A percentile compares a stretch with the other conserved stretches of the same genome.
These are phyloP conservation scores for Russula sp. DNA, from an alignment of 768 basidiomycete genomes.

Conservation along the genomic window DNA sequence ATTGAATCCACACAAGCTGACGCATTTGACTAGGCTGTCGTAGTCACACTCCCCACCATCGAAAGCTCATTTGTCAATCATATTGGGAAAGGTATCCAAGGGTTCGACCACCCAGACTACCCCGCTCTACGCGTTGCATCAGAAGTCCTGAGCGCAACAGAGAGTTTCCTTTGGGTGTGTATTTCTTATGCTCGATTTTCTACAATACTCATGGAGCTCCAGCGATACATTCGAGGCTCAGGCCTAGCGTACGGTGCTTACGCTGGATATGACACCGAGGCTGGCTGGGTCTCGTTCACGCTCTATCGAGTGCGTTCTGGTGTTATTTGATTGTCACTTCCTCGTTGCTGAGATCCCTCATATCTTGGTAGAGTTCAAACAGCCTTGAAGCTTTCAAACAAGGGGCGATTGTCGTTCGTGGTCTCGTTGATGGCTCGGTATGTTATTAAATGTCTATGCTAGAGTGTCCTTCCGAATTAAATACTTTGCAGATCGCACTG, in stretches of 20 bases:
- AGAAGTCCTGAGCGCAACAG: constrained; percentile 87
- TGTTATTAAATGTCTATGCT: constrained; percentile 31
- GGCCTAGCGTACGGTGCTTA: constrained; percentile 94
- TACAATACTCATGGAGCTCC: constrained; percentile 7
- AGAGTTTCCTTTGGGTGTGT: constrained; percentile 89
- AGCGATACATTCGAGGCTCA: constrained; percentile 89
- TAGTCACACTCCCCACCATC: constrained; percentile 89
- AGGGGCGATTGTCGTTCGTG: constrained; percentile 71
- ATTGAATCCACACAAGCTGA: constrained; percentile 6
- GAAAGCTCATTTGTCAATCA: constrained; percentile 88
- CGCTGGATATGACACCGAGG: constrained; percentile 69
- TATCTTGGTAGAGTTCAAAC: constrained; percentile 63
- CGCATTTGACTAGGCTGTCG: constrained; percentile 55
- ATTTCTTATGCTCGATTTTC: too few species aligned
- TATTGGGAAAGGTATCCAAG: constrained; percentile 72
- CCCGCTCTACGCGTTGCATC: constrained; percentile 82
- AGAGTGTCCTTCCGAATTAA: constrained; percentile 13
- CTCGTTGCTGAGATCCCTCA: neutral
- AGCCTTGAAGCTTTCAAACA: constrained; percentile 77
- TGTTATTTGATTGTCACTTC: neutral
- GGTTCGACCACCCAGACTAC: constrained; percentile 78
- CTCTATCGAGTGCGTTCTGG: constrained; percentile 65
- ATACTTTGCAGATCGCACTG: constrained; percentile 59
- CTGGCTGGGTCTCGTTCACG: constrained; percentile 70
- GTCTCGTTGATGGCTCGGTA: constrained; percentile 81